Evolutionary conservation across 768 basidiomycete species (phyloP).

Genomic region (Russula earlei): DNA sequence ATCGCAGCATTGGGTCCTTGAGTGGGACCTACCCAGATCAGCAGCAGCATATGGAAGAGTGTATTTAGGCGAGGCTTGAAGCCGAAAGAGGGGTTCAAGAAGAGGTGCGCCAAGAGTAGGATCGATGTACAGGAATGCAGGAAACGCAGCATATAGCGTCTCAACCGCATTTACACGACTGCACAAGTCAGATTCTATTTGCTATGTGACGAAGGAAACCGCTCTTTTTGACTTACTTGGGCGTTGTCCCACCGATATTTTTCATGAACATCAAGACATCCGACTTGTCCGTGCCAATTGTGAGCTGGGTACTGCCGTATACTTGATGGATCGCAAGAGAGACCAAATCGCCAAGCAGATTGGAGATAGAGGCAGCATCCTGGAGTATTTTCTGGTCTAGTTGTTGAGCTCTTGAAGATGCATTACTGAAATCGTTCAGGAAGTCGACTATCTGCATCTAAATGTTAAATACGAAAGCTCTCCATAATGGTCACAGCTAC

Average conservation of each 20-base stretch:
- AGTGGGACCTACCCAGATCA: conserved; percentile 19
- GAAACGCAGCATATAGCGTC: conserved; percentile 43
- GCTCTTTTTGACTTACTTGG: conserved; percentile 37
- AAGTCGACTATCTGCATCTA: conserved; percentile 34
- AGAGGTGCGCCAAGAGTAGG: conserved; percentile 33
- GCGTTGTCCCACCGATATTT: conserved; percentile 4
- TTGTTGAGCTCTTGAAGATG: conserved; percentile 34
- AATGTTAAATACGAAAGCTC: background rate
- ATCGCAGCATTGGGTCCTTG: background rate
- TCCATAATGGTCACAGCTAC: background rate
- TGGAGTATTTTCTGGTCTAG: conserved; percentile 40
- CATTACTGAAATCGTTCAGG: conserved; percentile 36
- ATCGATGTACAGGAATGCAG: conserved; percentile 44
- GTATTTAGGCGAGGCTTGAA: conserved; percentile 16
- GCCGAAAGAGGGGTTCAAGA: conserved; percentile 21
- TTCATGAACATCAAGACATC: conserved; percentile 48
- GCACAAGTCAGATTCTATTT: background rate
- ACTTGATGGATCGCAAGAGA: conserved; percentile 47
- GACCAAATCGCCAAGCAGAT: conserved; percentile 41
- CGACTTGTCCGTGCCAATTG: conserved; percentile 40
- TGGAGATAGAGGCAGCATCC: conserved; percentile 40
- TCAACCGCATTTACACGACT: conserved; percentile 41
- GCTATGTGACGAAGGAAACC: background rate
- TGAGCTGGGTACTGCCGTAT: conserved; percentile 45
- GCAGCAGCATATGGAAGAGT: conserved; percentile 14